Evolutionary conservation across 345 rosid species (phyloP).

Genomic region (Cardamine chenopodiifolia): DNA sequence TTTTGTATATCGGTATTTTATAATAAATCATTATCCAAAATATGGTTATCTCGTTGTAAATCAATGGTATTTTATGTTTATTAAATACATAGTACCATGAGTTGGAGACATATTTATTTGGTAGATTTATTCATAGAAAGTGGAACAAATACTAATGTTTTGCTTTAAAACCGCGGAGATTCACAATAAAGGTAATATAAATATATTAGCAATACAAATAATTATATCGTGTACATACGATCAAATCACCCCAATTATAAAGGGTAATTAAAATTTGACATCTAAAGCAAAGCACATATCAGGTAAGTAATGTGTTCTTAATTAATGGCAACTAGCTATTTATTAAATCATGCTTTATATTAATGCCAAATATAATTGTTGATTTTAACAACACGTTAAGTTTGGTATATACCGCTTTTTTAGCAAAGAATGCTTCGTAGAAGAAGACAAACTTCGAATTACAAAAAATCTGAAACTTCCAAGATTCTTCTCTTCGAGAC

Average conservation of each 20-base stretch:
- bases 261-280: slow-evolving; percentile 2
- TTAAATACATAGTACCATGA: not conserved
- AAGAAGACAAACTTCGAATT: not conserved
- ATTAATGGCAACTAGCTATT: not conserved
- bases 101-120: not conserved
- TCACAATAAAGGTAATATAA: not conserved
- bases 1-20: too few relatives aligned
- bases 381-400: slow-evolving; percentile 30
- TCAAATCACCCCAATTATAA: not conserved
- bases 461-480: too few relatives aligned
- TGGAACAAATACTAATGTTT: not conserved
- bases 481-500: too few relatives aligned
- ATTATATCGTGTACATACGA: not conserved
- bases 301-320: slow-evolving; percentile 2
- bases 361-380: not conserved
- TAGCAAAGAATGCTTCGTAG: slow-evolving; percentile 17
- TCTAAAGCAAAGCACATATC: not conserved
- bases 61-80: slow-evolving; percentile 18
- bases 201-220: not conserved
- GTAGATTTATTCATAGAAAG: not conserved
- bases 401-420: slow-evolving; percentile 7
- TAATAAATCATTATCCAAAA: not conserved
- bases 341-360: not conserved
- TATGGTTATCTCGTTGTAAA: not conserved
- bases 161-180: not conserved